Percentiles rank a stretch among this genome's conserved stretches.
phyloP scores from a whole-genome alignment of 352 stramenopile genomes.

The Pythium aphanidermatum region DNA sequence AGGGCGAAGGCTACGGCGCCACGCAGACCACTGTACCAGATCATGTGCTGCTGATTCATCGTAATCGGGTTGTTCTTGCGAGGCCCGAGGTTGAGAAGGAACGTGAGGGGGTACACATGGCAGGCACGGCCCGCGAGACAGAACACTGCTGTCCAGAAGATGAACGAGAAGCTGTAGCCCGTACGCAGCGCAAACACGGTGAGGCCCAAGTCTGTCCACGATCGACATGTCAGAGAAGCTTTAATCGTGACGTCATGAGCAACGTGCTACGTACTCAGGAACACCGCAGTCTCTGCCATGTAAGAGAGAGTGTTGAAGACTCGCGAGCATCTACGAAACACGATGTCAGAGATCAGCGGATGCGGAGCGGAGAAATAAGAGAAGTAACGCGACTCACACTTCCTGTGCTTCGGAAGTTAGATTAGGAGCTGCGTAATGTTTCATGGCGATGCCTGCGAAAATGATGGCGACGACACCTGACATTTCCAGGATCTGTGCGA shows the following conservation, averaged over 20 bases:
- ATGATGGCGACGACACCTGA: conserved; percentile 93
- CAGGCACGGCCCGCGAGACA: conserved; percentile 78
- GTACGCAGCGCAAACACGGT: conserved; percentile 82
- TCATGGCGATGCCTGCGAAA: conserved; percentile 90
- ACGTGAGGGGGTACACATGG: conserved; percentile 87
- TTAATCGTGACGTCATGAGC: neutral
- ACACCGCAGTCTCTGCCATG: conserved; percentile 90
- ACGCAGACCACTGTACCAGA: conserved; percentile 92
- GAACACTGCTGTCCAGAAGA: conserved; percentile 82
- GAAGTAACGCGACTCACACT: conserved; percentile 40
- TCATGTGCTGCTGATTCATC: conserved; percentile 91
- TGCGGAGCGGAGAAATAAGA: neutral
- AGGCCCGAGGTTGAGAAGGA: conserved; percentile 53
- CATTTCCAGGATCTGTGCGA: conserved; percentile 69
- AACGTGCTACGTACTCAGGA: conserved; percentile 66
- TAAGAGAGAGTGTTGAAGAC: conserved; percentile 91
- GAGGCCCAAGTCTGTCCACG: conserved; percentile 77
- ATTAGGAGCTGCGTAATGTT: conserved; percentile 88
- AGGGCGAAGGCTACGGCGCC: conserved; percentile 91
- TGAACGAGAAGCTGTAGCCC: conserved; percentile 78
- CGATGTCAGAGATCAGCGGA: neutral
- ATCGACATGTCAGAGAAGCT: neutral
- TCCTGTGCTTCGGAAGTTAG: conserved; percentile 72
- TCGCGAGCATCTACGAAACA: conserved; percentile 57
- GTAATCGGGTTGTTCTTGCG: conserved; percentile 59